Base-by-base conservation (phyloP, 2,329 filamentous ascomycete genomes). In the Elsinoe ampelina region DNA sequence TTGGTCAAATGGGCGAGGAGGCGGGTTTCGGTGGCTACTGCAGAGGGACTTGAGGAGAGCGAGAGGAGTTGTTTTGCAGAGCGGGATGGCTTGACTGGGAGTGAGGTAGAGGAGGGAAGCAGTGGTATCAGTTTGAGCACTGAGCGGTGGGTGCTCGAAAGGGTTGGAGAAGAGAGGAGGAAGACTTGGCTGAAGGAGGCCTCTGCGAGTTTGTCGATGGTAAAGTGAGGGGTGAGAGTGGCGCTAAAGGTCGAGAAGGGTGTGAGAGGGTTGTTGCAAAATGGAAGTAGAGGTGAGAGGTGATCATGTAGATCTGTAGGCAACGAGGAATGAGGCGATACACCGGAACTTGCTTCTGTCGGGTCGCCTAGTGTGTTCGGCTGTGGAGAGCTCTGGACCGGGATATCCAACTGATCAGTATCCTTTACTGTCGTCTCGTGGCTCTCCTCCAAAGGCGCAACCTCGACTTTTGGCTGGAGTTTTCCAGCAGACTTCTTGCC, bases 171-270 rank as follows among this genome's bases (percentile, higher is more conserved):
- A 6, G 72, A 75, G 59, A 84, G 69, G 11, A 81, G 79, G 65
- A 84, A 85, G 2, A 86, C 82, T 64, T 85, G 82, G 55, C 80
- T 81, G 63, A 83, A 86, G 1, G 81, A 83, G 1, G 83, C 83
- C 66, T 86, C 82, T 7, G 81, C 82, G 35, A 86, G 78, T 62
- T 86, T 86, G 7, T 73, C 71, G 39, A 85, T 73, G 36, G 73
- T 65, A 60, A 79, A 78, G 58, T 73, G 67, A 5, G 67, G 64
- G 12, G 70, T 68, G 10, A 77, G 65, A 48, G 70, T 65, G 3
- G 66, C 61, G 13, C 72, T 68, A 73, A 74, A 77, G n/a, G 67
- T 61, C 2, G 65, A 60, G 58, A 77, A 77, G 5, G 65, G 58
- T 1, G 68, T 63, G 59, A 61, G 63, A 63, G 58, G 68, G 64